Conservation (phyloP, 2,329 filamentous ascomycete species). For the Paecilomyces variotii region DNA sequence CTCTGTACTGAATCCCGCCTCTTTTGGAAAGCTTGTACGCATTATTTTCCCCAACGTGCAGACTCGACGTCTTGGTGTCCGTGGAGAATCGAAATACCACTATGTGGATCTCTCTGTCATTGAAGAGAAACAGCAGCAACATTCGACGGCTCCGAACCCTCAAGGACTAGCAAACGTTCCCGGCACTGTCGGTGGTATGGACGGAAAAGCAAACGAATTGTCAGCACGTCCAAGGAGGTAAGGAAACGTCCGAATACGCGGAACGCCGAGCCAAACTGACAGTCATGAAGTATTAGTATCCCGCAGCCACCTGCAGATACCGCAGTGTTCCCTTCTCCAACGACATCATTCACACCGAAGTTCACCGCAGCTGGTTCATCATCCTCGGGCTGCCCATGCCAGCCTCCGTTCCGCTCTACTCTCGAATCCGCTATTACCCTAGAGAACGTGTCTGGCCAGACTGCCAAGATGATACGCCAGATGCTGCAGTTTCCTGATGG, state of each 20-base stretch:
- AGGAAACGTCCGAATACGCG: background rate
- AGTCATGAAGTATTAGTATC: constrained; percentile 19
- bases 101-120: constrained; percentile 53
- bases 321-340: constrained; percentile 33
- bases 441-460: constrained; percentile 29
- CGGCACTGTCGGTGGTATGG: constrained; percentile 10
- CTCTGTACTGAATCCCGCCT: constrained; percentile 90
- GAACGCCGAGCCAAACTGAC: background rate
- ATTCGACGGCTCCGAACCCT: constrained; percentile 14
- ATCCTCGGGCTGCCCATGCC: constrained; percentile 20
- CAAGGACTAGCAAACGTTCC: constrained; percentile 16
- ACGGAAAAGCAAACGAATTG: constrained; percentile 16
- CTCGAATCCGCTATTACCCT: constrained; percentile 25
- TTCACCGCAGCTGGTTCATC: constrained; percentile 16
- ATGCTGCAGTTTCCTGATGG: constrained; percentile 31
- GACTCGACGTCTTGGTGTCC: constrained; percentile 81
- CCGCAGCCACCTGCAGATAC: constrained; percentile 28
- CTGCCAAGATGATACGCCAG: constrained; percentile 31
- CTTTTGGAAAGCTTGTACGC: constrained; percentile 92
- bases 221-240: constrained; percentile 24
- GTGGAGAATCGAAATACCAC: constrained; percentile 97
- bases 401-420: constrained; percentile 16
- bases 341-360: constrained; percentile 27
- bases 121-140: constrained; percentile 34
- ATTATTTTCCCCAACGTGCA: constrained; percentile 94